Evolutionary conservation across 805 yeast genomes (phyloP), one percentile per base, ranked within the genome.

Genomic region (Monosporozyma yasuniensis): DNA sequence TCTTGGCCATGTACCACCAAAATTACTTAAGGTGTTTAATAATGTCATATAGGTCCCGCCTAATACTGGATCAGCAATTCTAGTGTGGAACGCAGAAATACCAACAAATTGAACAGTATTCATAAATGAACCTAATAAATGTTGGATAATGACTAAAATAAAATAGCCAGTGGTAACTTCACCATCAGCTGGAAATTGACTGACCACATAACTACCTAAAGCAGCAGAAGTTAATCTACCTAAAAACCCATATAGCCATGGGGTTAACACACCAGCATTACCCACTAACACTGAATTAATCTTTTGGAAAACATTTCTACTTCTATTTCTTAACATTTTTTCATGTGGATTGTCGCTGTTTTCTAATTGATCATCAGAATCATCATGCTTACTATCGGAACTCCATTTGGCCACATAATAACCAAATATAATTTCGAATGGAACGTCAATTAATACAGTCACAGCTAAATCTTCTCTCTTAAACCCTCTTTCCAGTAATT

Each of bases 31-130:
- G 0, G 99, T 93, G 67, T 93, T 93, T 51, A 93, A 72, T 0
- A 96, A 83, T 0, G 99, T 93, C 98, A 93, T 91, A 66, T 93
- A 93, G 0, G 99, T 93, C 1, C 99, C 99, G 16, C 99, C 99
- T 59, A 93, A 87, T 18, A 81, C 69, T 0, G 99, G 98, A 64
- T 93, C 99, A 1, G 99, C 96, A 49, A 93, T 86, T 58, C 83
- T 81, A 2, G 97, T 91, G 68, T 91, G 97, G 74, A 93, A 93
- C 0, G 98, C 95, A 61, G 89, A 84, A 42, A 93, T 80, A 1
- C 95, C 85, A 18, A 93, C 98, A 70, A 93, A 91, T 67, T 91
- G 98, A 50, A 93, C 83, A 0, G 99, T 93, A 5, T 89, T 77
- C 95, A 91, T 87, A 67, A 93, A 90, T 9, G 95, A 85, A 16